Evolutionary conservation across 768 basidiomycete genomes (phyloP).

Genomic region (Rhizopogon vulgaris): DNA sequence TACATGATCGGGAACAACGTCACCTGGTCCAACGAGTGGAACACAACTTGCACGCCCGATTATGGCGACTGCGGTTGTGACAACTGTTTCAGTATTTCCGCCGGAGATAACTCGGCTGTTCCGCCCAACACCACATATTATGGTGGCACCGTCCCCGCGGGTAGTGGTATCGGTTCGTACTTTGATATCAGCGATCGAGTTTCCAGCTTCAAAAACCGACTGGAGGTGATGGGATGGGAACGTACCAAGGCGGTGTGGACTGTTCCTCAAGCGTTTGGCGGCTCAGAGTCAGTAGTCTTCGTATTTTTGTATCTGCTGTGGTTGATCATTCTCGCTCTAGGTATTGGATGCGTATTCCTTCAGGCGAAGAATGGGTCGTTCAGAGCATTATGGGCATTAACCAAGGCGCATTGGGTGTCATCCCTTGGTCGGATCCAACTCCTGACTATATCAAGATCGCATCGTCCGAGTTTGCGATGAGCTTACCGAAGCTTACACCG

Average conservation of each 20-base stretch:
- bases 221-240: slow-evolving; percentile 63
- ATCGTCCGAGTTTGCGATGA: slow-evolving; percentile 41
- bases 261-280: slow-evolving; percentile 75
- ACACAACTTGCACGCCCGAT: slow-evolving; percentile 54
- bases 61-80: slow-evolving; percentile 76
- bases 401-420: slow-evolving; percentile 57
- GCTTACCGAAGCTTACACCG: slow-evolving; percentile 38
- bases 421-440: slow-evolving; percentile 48
- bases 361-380: slow-evolving; percentile 64
- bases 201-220: slow-evolving; percentile 55
- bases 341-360: slow-evolving; percentile 60
- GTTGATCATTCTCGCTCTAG: slow-evolving; percentile 30
- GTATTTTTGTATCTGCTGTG: neutral
- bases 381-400: slow-evolving; percentile 63
- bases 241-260: slow-evolving; percentile 69
- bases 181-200: slow-evolving; percentile 64
- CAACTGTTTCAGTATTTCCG: slow-evolving; percentile 39
- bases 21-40: slow-evolving; percentile 55
- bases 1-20: slow-evolving; percentile 49
- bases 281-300: slow-evolving; percentile 23
- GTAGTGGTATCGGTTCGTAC: slow-evolving; percentile 34
- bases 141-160: slow-evolving; percentile 16
- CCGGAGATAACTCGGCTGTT: slow-evolving; percentile 34
- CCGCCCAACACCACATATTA: slow-evolving; percentile 19
- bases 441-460: slow-evolving; percentile 45